Base-by-base conservation (phyloP, 1,139 yeast genomes). In the Fermentozyma sake region DNA sequence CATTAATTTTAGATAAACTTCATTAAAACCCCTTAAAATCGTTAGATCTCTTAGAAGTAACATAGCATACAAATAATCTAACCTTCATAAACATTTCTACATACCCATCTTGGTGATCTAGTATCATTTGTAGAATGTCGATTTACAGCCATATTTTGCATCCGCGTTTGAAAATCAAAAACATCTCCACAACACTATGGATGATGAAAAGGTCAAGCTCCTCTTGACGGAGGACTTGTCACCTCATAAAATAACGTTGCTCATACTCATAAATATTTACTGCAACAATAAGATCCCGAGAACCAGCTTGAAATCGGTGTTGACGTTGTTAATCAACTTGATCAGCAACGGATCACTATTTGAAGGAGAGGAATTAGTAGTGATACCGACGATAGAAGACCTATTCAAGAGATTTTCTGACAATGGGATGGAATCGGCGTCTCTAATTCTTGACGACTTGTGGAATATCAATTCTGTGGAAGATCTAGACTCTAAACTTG, bases 381-480 rank as follows among this genome's bases (percentile, higher is more conserved):
- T 58, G 14, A 34, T 53, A 7, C 67, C 68, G 4, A 42, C 43
- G 2, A 41, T 61, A 9, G 20, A 27, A 6, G 61, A 58, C 34
- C 40, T 62, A 10, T 55, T 54, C 21, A 26, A 29, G 16, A 28
- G 22, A 5, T 12, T 30, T 4, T 22, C 28, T 7, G 28, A 27
- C 13, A 24, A 11, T 16, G 22, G 6, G 8, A 14, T 14, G 6
- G 14, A 24, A 9, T 15, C 20, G n/a, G 22, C 10, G 8, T 7
- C 10, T 7, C 18, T 18, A 8, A 12, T 18, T n/a, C 18, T 26
- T 13, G 6, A 21, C 12, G 25, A 13, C 12, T 24, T 61, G 12
- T 64, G 71, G 70, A 33, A 32, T 10, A 49, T 66, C 20, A 42
- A 49, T 12, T 50, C 62, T 3, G 60, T 60, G n/a, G 69, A 64